A percentile compares a stretch with the other conserved stretches of the same genome.
Evolutionary conservation across 352 stramenopile genomes (phyloP).

Genomic region (Phytopythium oedochilum): DNA sequence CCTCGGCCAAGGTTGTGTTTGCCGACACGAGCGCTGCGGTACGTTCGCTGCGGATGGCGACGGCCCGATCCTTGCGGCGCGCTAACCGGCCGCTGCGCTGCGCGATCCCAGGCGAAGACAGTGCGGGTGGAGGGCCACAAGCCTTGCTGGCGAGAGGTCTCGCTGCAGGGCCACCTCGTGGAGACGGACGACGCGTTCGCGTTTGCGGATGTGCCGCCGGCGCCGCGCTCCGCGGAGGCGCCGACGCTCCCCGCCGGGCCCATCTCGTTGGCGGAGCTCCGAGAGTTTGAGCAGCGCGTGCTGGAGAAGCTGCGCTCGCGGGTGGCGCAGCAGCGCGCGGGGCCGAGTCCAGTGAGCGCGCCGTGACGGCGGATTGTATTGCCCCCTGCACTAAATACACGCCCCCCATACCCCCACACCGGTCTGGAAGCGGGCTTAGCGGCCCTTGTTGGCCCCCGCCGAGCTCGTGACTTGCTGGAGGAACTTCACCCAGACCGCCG

Average conservation of each 20-base stretch:
- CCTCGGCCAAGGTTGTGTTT: constrained; percentile 69
- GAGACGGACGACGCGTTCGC: constrained; percentile 39
- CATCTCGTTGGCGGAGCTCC: constrained; percentile 47
- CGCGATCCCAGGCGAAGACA: constrained; percentile 27
- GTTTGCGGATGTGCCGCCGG: constrained; percentile 4
- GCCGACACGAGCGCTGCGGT: constrained; percentile 35
- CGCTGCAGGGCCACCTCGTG: constrained; percentile 69
- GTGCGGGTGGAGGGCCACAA: constrained; percentile 75
- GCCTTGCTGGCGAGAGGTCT: constrained; percentile 58
- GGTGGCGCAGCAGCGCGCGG: constrained; percentile 27
- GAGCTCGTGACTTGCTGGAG: constrained; percentile 45
- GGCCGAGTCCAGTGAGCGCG: constrained; percentile 8
- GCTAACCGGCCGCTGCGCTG: not conserved
- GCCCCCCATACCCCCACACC: not conserved
- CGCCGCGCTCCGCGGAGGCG: constrained; percentile 2
- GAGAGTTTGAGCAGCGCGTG: constrained; percentile 50
- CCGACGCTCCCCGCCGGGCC: constrained; percentile 33
- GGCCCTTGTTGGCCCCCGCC: constrained; percentile 22
- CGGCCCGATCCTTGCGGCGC: not conserved
- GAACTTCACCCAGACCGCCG: constrained; percentile 66
- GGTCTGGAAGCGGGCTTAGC: constrained; percentile 1
- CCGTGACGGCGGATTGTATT: constrained; percentile 11
- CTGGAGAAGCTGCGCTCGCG: constrained; percentile 40
- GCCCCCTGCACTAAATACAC: constrained; percentile 5
- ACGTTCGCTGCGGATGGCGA: constrained; percentile 1